Conservation (phyloP, 2,329 filamentous ascomycete species). For the Daldinia sp. region DNA sequence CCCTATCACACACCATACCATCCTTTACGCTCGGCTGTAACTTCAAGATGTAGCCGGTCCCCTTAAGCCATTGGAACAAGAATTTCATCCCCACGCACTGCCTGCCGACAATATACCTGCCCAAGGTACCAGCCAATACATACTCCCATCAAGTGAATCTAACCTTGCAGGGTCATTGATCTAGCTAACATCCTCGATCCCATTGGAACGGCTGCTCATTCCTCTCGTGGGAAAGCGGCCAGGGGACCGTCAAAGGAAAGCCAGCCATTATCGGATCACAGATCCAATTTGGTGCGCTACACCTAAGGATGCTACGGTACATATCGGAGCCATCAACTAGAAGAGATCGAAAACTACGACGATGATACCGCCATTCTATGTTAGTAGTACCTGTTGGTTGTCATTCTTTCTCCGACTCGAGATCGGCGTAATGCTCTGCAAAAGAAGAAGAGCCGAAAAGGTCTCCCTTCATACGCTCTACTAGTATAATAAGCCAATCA, state of each 20-base stretch:
- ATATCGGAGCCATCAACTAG: slow-evolving; percentile 15
- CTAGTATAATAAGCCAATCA: slow-evolving; percentile 26
- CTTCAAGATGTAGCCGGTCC: slow-evolving; percentile 30
- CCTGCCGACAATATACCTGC: slow-evolving; percentile 16
- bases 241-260: slow-evolving; percentile 10
- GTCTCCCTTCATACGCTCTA: slow-evolving; percentile 14
- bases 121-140: slow-evolving; percentile 25
- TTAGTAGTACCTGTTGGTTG: not conserved
- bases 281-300: slow-evolving; percentile 28
- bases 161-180: slow-evolving; percentile 25
- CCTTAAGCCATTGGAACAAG: slow-evolving; percentile 27
- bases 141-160: slow-evolving; percentile 16
- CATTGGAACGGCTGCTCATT: slow-evolving; percentile 37
- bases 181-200: slow-evolving; percentile 20
- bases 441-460: slow-evolving; percentile 30
- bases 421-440: slow-evolving; percentile 12
- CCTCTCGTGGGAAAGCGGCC: slow-evolving; percentile 27
- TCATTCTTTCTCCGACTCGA: not conserved
- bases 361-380: not conserved
- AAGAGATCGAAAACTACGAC: slow-evolving; percentile 12
- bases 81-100: slow-evolving; percentile 12
- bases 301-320: slow-evolving; percentile 23
- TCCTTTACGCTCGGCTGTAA: slow-evolving; percentile 25
- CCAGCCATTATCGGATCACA: slow-evolving; percentile 26
- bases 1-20: slow-evolving; percentile 31